A percentile compares a stretch with the other conserved stretches of the same genome.
phyloP scores from a whole-genome alignment of 331 rosid species.

The Phaseolus coccineus region DNA sequence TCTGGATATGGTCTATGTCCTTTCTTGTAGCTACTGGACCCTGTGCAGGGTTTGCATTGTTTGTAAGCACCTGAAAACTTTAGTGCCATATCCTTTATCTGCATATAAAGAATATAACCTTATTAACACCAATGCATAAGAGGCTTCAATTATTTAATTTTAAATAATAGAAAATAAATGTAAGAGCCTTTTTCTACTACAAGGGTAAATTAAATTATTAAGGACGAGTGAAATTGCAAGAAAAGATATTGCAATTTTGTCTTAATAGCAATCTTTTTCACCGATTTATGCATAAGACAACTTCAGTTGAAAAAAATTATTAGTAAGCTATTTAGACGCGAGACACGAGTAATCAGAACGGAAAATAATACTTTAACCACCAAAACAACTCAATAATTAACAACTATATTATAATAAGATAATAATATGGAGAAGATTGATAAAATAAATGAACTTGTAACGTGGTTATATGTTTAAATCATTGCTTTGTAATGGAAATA shows the following conservation, averaged over 20 bases:
- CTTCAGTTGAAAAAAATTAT: neutral
- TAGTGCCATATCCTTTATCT: constrained; percentile 93
- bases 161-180: neutral
- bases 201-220: neutral
- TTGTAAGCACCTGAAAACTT: constrained; percentile 82
- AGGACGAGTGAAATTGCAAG: neutral
- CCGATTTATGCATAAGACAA: neutral
- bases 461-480: too few species aligned
- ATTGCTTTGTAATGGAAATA: neutral
- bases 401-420: too few species aligned
- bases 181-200: neutral
- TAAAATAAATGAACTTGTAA: too few species aligned
- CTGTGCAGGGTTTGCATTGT: constrained; percentile 87
- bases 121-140: neutral
- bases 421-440: too few species aligned
- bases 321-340: neutral
- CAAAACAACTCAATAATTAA: too few species aligned
- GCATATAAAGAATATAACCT: constrained; percentile 39
- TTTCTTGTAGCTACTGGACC: constrained; percentile 75
- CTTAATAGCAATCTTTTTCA: neutral
- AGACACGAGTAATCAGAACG: neutral
- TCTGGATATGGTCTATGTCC: constrained; percentile 79
- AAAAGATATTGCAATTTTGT: neutral
- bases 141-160: constrained; percentile 5
- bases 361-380: too few species aligned